Evolutionary conservation across 2,329 filamentous ascomycete genomes (phyloP).

Genomic region (Colletotrichum musae): DNA sequence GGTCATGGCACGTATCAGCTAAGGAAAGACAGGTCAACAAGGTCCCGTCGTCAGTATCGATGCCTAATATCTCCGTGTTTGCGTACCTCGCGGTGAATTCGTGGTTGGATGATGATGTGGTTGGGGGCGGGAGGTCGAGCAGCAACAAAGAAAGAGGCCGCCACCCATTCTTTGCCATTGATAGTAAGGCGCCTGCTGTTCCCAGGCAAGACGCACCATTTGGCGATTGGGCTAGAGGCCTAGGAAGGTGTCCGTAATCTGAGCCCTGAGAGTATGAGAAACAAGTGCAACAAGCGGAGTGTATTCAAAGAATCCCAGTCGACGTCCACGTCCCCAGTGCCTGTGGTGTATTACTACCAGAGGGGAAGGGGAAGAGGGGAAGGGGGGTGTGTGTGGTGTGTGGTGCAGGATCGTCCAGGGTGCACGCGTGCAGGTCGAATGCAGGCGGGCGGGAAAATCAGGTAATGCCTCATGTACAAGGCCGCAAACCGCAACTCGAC

Average conservation of each 20-base stretch:
- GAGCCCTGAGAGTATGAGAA: conserved; percentile 3
- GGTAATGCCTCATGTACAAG: conserved; percentile 32
- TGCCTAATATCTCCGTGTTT: too few relatives aligned
- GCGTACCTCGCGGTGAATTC: not conserved
- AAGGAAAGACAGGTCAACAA: conserved; percentile 4
- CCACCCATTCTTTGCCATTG: conserved; percentile 1
- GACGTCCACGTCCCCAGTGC: too few relatives aligned
- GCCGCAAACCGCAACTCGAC: conserved; percentile 21
- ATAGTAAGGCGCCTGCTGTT: conserved; percentile 20
- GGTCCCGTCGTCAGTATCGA: not conserved
- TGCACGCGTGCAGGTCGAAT: conserved; percentile 12
- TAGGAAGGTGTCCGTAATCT: too few relatives aligned
- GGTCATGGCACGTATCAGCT: conserved; percentile 12
- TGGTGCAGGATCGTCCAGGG: conserved; percentile 24
- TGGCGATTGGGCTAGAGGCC: not conserved
- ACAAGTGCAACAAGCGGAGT: conserved; percentile 17
- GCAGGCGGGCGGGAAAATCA: conserved; percentile 28
- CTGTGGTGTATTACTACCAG: too few relatives aligned
- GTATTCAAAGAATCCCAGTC: too few relatives aligned
- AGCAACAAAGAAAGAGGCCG: conserved; percentile 39
- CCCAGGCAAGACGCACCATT: conserved; percentile 16
- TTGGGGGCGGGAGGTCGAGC: conserved; percentile 5
- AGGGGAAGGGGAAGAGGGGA: not conserved
- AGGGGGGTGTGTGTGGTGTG: not conserved
- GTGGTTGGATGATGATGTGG: conserved; percentile 16